phyloP scores from a whole-genome alignment of 441 rosid species.

The California macrophylla region DNA sequence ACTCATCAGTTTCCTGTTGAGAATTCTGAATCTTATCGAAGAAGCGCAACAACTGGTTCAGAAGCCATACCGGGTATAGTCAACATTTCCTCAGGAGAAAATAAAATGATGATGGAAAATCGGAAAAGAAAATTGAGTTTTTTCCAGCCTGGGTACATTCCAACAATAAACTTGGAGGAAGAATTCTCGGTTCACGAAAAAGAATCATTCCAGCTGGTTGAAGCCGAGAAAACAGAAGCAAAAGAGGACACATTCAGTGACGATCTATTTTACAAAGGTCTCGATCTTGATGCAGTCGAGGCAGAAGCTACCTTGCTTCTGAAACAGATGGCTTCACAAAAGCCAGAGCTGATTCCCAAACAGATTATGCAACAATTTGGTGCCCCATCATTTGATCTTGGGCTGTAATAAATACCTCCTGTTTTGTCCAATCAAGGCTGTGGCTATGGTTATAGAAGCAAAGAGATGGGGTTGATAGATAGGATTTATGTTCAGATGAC shows the following conservation, averaged over 20 bases:
- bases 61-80: constrained; percentile 21
- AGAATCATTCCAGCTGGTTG: constrained; percentile 23
- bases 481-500: no score
- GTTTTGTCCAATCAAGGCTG: neutral
- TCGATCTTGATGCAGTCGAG: constrained; percentile 87
- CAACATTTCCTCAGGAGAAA: constrained; percentile 21
- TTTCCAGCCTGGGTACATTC: constrained; percentile 32
- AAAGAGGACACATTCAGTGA: constrained; percentile 30
- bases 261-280: constrained; percentile 59
- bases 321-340: constrained; percentile 22
- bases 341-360: constrained; percentile 25
- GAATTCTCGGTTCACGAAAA: constrained; percentile 30
- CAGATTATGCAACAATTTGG: constrained; percentile 18
- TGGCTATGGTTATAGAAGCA: no score
- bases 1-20: constrained; percentile 21
- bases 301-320: constrained; percentile 62
- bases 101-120: constrained; percentile 25
- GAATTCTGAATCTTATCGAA: constrained; percentile 23
- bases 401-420: constrained; percentile 36
- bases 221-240: constrained; percentile 16
- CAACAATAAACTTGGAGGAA: constrained; percentile 50
- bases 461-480: no score
- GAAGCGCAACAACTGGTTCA: constrained; percentile 22
- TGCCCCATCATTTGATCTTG: constrained; percentile 88
- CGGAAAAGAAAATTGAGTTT: constrained; percentile 49